Base-by-base conservation (phyloP, 208 protist species). In the Willaertia magna region DNA sequence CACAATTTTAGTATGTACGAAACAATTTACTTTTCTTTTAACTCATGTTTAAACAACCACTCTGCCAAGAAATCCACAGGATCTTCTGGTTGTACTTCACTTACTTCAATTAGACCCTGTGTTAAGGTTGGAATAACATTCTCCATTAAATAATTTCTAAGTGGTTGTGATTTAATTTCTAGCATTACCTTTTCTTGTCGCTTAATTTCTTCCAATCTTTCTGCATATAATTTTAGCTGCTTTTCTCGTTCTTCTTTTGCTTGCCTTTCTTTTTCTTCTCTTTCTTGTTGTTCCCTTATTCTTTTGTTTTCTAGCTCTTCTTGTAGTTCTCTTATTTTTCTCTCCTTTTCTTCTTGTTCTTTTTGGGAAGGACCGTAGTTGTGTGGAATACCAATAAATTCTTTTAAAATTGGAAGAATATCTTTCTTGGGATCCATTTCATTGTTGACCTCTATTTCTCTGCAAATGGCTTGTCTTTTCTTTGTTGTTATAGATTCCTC, bases 31-130 rank as follows among this genome's bases (percentile, higher is more conserved):
- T n/a, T n/a, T n/a, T n/a, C n/a, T n/a, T n/a, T n/a, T n/a, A n/a
- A n/a, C n/a, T n/a, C n/a, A n/a, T 97, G 91, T 14, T 91, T 91
- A 34, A 96, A 90, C 3, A 97, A 88, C 93, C 93, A 97, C 89
- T 97, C 93, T 26, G 95, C 94, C 47, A 98, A 88, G 86, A 93
- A 97, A 87, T 98, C 96, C 0, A 97, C 91, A 4, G 96, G 96
- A 86, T 98, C 94, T 18, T 95, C 93, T 1, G 96, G 96, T 18
- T 93, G 93, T 78, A 84, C 79, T 74, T 94, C 93, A 87, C 93
- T 95, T 26, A 97, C 94, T 91, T 97, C 93, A 39, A 96, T 84
- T n/a, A 97, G 89, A 6, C 95, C 95, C 84, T 95, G 95, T 82
- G 94, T 97, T 34, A 98, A 87, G 34, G 96, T 90, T 20, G 95